Evolutionary conservation across 345 rosid species (phyloP), one percentile per base, ranked within the genome.

Genomic region (Firmiana major): DNA sequence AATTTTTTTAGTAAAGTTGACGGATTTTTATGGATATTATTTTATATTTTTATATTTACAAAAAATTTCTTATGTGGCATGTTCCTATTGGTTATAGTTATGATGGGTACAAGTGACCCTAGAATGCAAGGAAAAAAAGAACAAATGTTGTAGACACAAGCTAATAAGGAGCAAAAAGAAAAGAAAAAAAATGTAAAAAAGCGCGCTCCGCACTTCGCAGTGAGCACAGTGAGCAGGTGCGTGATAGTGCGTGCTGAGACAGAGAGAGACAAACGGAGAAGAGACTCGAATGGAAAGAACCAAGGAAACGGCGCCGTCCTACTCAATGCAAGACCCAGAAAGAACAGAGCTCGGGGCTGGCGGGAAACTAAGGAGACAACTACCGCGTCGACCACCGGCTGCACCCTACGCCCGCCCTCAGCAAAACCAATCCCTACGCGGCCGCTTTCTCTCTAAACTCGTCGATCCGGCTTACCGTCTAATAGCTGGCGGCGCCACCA

Each of bases 381-480:
- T 12, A 9, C 63, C 75, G 3, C 75, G 75, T 53, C 75, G 63
- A 53, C 84, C 85, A 0, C 77, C 81, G 12, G 40, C 58, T 28
- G 40, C 77, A 22, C 22, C 83, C 51, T 90, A 87, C n/a, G 91
- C 98, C 21, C 89, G 89, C 67, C 75, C 91, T 49, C 87, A 78
- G 45, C 86, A 83, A 60, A 83, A 71, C 73, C 85, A 82, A 59
- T 31, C 81, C 28, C 84, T 79, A 77, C 84, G 87, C 45, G 66
- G 87, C 71, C 85, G 89, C 9, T 90, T 96, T 90, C 83, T 92
- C 71, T 91, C 92, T 66, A 92, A 80, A 89, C 77, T 90, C 17
- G 89, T 94, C 69, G 88, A 92, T 81, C 98, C 98, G 42, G 98
- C 97, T 76, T 83, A 71, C 81, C 92, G 91, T 73, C 84, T 92